Conservation (phyloP, 2,329 filamentous ascomycete genomes). For the Diaporthe vexans region DNA sequence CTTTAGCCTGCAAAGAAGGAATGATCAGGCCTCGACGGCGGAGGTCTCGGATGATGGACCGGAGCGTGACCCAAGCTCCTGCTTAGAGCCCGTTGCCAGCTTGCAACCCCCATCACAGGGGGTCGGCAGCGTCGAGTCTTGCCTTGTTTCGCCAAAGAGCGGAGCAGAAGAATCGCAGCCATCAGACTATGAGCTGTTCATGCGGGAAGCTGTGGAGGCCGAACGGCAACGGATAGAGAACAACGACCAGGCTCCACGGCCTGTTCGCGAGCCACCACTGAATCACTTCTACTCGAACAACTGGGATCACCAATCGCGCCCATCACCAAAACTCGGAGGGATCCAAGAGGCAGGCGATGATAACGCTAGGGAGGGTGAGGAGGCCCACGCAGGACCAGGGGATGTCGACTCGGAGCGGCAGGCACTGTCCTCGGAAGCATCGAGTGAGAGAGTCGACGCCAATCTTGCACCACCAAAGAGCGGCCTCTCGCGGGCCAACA, state of each 20-base stretch:
- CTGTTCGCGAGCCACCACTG: constrained; percentile 13
- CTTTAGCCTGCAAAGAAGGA: background rate
- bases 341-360: constrained; percentile 34
- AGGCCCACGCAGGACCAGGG: background rate
- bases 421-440: constrained; percentile 16
- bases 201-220: constrained; percentile 34
- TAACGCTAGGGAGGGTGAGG: background rate
- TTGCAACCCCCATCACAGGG: background rate
- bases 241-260: background rate
- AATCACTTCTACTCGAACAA: constrained; percentile 40
- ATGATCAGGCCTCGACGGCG: constrained; percentile 10
- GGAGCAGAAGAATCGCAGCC: background rate
- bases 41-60: background rate
- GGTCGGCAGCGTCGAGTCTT: background rate
- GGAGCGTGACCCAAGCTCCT: constrained; percentile 25
- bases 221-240: constrained; percentile 27
- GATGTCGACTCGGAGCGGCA: constrained; percentile 4
- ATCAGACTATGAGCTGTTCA: constrained; percentile 38
- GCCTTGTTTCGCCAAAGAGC: background rate
- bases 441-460: background rate
- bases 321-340: constrained; percentile 27
- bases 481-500: constrained; percentile 19
- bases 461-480: background rate
- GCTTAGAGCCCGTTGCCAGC: constrained; percentile 11
- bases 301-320: constrained; percentile 9